Evolutionary conservation across 2,329 filamentous ascomycete species (phyloP).

Genomic region (Teratosphaeria destructans): DNA sequence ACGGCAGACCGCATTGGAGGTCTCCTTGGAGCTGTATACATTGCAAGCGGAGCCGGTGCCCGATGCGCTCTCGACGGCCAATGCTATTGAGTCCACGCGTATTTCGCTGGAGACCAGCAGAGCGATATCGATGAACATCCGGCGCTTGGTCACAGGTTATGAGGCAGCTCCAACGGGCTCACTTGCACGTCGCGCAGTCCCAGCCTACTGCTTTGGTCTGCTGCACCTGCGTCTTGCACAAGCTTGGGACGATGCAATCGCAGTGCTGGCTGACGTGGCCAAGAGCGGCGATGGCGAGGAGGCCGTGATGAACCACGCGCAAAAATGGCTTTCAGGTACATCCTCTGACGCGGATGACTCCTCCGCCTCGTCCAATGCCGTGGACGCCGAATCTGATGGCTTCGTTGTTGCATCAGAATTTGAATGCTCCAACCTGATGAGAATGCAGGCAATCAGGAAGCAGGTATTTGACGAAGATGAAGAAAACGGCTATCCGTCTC

Average conservation of each 20-base stretch:
- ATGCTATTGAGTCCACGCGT: conserved; percentile 69
- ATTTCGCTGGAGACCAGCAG: conserved; percentile 67
- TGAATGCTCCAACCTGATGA: conserved; percentile 66
- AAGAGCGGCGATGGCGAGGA: conserved; percentile 63
- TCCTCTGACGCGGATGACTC: conserved; percentile 25
- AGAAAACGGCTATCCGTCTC: conserved; percentile 20
- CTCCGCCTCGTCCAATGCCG: conserved; percentile 7
- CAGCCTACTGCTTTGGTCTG: conserved; percentile 78
- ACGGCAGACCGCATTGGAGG: conserved; percentile 59
- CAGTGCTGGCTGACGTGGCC: conserved; percentile 64
- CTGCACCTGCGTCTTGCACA: conserved; percentile 76
- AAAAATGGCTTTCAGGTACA: conserved; percentile 56
- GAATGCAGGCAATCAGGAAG: conserved; percentile 44
- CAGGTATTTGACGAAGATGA: conserved; percentile 44
- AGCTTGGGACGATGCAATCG: conserved; percentile 75
- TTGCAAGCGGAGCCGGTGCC: conserved; percentile 39
- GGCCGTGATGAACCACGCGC: conserved; percentile 58
- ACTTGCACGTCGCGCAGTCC: conserved; percentile 62
- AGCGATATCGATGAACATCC: conserved; percentile 72
- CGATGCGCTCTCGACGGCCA: conserved; percentile 52
- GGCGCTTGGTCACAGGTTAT: conserved; percentile 62
- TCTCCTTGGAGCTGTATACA: conserved; percentile 54
- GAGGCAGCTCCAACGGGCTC: conserved; percentile 43
- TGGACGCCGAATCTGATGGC: conserved; percentile 11
- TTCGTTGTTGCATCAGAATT: conserved; percentile 55